A percentile compares a stretch with the other conserved stretches of the same genome.
phyloP scores from a whole-genome alignment of 1,284 basidiomycete species.

The Cystobasidiaceae sp. region DNA sequence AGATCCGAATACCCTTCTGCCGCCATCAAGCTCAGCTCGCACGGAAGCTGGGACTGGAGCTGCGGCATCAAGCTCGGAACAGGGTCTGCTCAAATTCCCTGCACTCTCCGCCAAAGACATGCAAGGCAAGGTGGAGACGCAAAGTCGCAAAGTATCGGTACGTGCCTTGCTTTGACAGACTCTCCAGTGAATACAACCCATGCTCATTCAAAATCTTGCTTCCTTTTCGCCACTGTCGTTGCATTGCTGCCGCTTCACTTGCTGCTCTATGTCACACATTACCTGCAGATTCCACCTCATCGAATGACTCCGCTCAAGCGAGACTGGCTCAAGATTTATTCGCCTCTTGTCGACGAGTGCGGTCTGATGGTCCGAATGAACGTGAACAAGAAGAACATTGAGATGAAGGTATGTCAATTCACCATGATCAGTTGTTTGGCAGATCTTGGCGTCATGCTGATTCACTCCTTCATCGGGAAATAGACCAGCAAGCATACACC shows the following conservation, averaged over 20 bases:
- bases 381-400: slow-evolving; percentile 76
- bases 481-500: slow-evolving; percentile 87
- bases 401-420: slow-evolving; percentile 83
- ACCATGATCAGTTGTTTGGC: too few relatives aligned
- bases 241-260: neutral
- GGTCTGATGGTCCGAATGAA: slow-evolving; percentile 97
- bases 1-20: slow-evolving; percentile 36
- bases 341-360: slow-evolving; percentile 89
- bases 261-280: too few relatives aligned
- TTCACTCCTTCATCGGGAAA: neutral
- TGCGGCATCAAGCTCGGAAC: too few relatives aligned
- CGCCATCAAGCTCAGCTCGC: slow-evolving; percentile 31
- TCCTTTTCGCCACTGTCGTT: too few relatives aligned
- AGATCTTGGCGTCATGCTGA: too few relatives aligned
- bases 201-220: too few relatives aligned
- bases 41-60: too few relatives aligned
- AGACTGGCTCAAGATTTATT: slow-evolving; percentile 96
- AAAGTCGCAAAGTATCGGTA: slow-evolving; percentile 23
- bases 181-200: too few relatives aligned
- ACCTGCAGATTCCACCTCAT: slow-evolving; percentile 71
- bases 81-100: slow-evolving; percentile 24
- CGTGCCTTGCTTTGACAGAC: too few relatives aligned
- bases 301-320: slow-evolving; percentile 95
- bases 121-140: slow-evolving; percentile 30
- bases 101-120: slow-evolving; percentile 24